These are phyloP conservation scores for Amylocystis lapponica DNA, from an alignment of 768 basidiomycete genomes.

Conservation along the genomic window DNA sequence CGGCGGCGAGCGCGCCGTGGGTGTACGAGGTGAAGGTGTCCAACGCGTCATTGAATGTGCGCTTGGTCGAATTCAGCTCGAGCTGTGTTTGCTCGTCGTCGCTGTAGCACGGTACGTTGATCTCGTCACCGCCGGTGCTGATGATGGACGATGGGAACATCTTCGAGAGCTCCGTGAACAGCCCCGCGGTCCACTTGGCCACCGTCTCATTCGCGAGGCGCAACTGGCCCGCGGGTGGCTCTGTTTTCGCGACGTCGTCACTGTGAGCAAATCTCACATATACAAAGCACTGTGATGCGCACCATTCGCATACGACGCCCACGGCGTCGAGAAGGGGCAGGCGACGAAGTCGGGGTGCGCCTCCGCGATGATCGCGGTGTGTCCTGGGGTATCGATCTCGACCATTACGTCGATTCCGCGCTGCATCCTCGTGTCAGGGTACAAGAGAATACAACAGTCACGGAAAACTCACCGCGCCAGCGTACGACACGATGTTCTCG, in stretches of 20 bases:
- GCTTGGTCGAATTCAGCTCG: constrained; percentile 24
- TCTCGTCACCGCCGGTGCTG: constrained; percentile 45
- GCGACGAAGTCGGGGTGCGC: constrained; percentile 43
- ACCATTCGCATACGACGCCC: constrained; percentile 32
- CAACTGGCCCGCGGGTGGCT: constrained; percentile 47
- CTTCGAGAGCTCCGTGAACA: constrained; percentile 27
- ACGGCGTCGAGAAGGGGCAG: constrained; percentile 30
- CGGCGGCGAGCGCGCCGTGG: constrained; percentile 25
- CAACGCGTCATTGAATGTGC: constrained; percentile 34
- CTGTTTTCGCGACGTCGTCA: too few species aligned
- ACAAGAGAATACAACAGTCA: not conserved
- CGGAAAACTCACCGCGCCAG: constrained; percentile 32
- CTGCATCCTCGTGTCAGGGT: constrained; percentile 15
- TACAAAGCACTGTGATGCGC: not conserved
- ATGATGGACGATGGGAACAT: constrained; percentile 32
- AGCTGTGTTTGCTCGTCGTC: constrained; percentile 30
- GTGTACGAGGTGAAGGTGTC: constrained; percentile 29
- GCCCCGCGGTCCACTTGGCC: constrained; percentile 26
- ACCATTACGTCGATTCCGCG: constrained; percentile 47
- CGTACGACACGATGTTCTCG: constrained; percentile 35
- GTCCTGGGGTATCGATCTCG: constrained; percentile 48
- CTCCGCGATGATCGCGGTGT: constrained; percentile 37
- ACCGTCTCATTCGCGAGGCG: constrained; percentile 32
- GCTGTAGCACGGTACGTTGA: constrained; percentile 36
- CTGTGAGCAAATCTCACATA: not conserved